These are phyloP conservation scores for Fusarium sp. DNA, from an alignment of 2,329 filamentous ascomycete genomes.

Conservation along the genomic window DNA sequence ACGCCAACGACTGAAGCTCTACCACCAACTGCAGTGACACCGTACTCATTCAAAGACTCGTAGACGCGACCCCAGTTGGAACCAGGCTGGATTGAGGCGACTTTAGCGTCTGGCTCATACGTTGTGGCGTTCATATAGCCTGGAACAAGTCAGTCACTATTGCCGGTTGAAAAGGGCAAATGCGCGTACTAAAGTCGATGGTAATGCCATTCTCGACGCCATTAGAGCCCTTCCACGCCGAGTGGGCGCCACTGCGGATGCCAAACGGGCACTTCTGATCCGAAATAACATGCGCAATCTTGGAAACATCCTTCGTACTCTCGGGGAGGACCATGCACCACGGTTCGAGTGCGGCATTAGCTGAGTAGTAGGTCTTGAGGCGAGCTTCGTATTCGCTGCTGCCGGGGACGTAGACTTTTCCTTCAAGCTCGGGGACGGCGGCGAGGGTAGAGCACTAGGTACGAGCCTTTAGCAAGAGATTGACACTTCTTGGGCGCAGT, in stretches of 20 bases:
- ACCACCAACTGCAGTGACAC: constrained; percentile 61
- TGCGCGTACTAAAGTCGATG: constrained; percentile 45
- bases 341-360: constrained; percentile 49
- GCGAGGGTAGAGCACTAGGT: constrained; percentile 46
- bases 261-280: constrained; percentile 49
- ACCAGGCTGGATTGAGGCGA: constrained; percentile 56
- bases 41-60: constrained; percentile 49
- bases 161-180: no score
- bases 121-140: constrained; percentile 51
- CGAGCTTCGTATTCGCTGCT: constrained; percentile 42
- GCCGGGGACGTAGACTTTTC: constrained; percentile 43
- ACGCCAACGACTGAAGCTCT: constrained; percentile 56
- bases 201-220: constrained; percentile 49
- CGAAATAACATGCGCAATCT: constrained; percentile 40
- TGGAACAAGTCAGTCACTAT: background rate
- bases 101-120: constrained; percentile 47
- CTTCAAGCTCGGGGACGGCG: constrained; percentile 36
- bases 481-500: no score
- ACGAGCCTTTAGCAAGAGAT: background rate
- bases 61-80: constrained; percentile 58
- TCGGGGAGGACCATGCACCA: constrained; percentile 51
- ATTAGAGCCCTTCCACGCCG: constrained; percentile 51
- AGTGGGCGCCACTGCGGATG: constrained; percentile 53
- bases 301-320: constrained; percentile 45
- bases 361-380: constrained; percentile 50